Base-by-base conservation (phyloP, 2,329 filamentous ascomycete genomes). In the Mariannaea sp. region DNA sequence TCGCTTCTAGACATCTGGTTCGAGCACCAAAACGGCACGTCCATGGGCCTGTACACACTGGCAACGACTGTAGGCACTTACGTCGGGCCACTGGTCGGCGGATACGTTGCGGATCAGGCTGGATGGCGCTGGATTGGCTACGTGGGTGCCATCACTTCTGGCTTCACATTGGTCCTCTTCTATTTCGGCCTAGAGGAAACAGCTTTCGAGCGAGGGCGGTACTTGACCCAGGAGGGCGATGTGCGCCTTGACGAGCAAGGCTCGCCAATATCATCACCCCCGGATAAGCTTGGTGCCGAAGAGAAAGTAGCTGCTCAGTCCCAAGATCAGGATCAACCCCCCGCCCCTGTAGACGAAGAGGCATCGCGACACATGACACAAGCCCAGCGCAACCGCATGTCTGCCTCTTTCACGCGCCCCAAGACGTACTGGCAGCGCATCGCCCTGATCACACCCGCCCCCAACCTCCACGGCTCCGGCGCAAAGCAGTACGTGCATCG, bases 1-100 rank as follows among this genome's bases (percentile, higher is more conserved):
- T 82, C 79, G 2, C 70, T 84, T 22, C 78, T 80, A 7, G 81
- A 83, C 58, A 73, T 83, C 24, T 83, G 81, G 71, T 83, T 80
- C 56, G 78, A 82, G 67, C 81, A 84, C 59, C 79, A 81, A 54
- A 75, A 80, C 36, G 81, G 81, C 33, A 73, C 75, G 1, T 78
- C 80, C 1, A 70, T 83, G 5, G 80, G 80, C 51, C 62, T 83
- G 20, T 84, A 83, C 59, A 79, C 82, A 20, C 69, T 83, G 29
- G 77, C 80, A 2, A 83, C 80, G 1, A 80, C 77, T 58, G 73
- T 82, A 24, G 81, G 81, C 17, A 83, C 80, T 3, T 84, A 81
- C 59, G 65, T 82, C 3, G 81, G 80, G 1, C 80, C 81, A 2
- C 59, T 83, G 36, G 69, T 83, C 12, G 79, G 76, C 17, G 77